Evolutionary conservation across 83 land plant species (phyloP).

Genomic region (Thuja plicata): DNA sequence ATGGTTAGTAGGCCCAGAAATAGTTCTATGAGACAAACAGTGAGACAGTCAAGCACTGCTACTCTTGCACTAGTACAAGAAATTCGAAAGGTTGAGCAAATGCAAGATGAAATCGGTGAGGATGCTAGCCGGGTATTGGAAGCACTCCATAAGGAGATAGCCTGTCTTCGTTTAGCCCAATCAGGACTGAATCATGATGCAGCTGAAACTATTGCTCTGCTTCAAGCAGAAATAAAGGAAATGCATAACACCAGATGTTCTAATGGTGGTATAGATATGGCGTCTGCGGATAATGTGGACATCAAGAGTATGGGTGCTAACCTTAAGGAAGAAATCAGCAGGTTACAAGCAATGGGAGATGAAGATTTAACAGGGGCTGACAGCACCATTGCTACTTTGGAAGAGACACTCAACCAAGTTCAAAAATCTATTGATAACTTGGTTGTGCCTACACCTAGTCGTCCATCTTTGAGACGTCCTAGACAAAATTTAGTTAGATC

Average conservation of each 20-base stretch:
- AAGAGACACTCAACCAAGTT: constrained; percentile 88
- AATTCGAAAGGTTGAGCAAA: constrained; percentile 90
- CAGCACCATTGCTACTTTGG: constrained; percentile 78
- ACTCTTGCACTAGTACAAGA: constrained; percentile 86
- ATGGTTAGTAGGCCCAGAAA: constrained; percentile 27
- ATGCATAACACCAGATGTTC: constrained; percentile 44
- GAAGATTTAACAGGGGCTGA: constrained; percentile 12
- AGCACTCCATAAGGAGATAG: constrained; percentile 95
- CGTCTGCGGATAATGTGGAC: constrained; percentile 16
- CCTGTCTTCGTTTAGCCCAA: constrained; percentile 82
- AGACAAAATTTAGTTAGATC: constrained; percentile 61
- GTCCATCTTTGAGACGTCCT: constrained; percentile 29
- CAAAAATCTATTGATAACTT: constrained; percentile 92
- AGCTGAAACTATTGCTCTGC: constrained; percentile 85
- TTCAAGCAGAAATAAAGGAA: constrained; percentile 86
- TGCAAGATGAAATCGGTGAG: constrained; percentile 94
- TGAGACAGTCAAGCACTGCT: constrained; percentile 84
- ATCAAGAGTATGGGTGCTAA: constrained; percentile 50
- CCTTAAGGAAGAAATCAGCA: constrained; percentile 79
- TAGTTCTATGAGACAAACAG: constrained; percentile 44
- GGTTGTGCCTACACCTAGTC: constrained; percentile 62
- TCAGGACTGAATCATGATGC: constrained; percentile 86
- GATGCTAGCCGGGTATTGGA: constrained; percentile 91
- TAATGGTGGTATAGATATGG: constrained; percentile 33
- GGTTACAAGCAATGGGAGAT: constrained; percentile 76